phyloP scores from a whole-genome alignment of 1,284 basidiomycete genomes.

The Leccinum ponderosum region DNA sequence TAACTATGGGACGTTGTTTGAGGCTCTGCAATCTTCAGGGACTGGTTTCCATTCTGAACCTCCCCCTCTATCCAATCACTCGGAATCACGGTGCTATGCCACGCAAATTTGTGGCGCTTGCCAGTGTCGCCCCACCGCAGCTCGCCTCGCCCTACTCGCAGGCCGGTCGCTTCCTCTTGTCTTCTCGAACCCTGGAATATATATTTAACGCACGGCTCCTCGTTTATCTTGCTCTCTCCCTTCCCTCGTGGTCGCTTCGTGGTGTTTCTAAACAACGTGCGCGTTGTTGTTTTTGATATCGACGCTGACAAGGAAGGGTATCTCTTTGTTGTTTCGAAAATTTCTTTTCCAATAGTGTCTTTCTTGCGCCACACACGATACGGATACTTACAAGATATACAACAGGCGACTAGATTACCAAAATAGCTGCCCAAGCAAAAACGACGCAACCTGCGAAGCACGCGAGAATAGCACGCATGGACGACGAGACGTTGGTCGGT shows the following conservation, averaged over 20 bases:
- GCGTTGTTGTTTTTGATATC: conserved; percentile 10
- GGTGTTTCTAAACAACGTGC: conserved; percentile 2
- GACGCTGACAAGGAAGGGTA: not conserved
- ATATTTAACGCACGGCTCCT: conserved; percentile 19
- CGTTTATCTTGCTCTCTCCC: not conserved
- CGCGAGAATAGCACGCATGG: conserved; percentile 13
- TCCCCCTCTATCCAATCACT: not conserved
- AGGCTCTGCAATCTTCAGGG: conserved; percentile 3
- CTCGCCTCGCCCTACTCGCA: conserved; percentile 17
- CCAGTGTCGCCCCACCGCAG: conserved; percentile 12
- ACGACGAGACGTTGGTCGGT: conserved; percentile 27
- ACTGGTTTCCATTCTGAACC: conserved; percentile 23
- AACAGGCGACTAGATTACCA: not conserved
- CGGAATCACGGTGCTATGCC: conserved; percentile 17
- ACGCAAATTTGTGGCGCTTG: conserved; percentile 6
- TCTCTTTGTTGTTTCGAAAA: not conserved
- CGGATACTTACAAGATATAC: not conserved
- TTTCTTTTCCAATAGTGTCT: not conserved
- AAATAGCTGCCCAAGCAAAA: not conserved
- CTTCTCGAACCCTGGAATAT: conserved; percentile 11
- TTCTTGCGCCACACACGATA: not conserved
- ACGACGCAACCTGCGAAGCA: not conserved
- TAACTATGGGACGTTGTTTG: not conserved
- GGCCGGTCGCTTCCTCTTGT: conserved; percentile 5
- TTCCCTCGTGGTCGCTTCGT: conserved; percentile 18